Base-by-base conservation (phyloP, 345 rosid species). In the Carallia pectinifolia region DNA sequence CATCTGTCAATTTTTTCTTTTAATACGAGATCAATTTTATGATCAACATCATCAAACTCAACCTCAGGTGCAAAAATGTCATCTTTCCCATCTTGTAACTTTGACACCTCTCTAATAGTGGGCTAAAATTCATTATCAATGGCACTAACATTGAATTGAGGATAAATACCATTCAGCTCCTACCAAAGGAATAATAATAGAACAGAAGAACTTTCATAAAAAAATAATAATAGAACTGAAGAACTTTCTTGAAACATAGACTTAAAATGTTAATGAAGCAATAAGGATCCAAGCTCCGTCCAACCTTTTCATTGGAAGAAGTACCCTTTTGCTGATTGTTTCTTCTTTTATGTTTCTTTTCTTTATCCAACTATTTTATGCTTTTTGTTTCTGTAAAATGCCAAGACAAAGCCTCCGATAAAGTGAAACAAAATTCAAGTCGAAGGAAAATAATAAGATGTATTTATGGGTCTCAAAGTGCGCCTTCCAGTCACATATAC, bases 361-460 rank as follows among this genome's bases (percentile, higher is more conserved):
- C 71, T 29, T 62, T 71, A 71, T 71, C 67, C 33, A 70, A 71
- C 34, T 65, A 30, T 77, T 67, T 67, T 29, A 56, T 54, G 29
- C 60, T 69, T 56, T 62, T 71, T 33, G 73, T 47, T 56, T 66
- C 80, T 77, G 73, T 33, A 16, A 71, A 71, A 63, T 38, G 63
- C 6, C 52, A 54, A 67, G 61, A 40, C 73, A 76, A 61, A 61
- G 75, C 71, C 78, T 66, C 71, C 68, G 69, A 61, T 74, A 75
- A 78, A 76, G 74, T 78, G 73, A 74, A 78, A 80, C 77, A 79
- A 68, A 44, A 74, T 79, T 68, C 36, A 75, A 61, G 65, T 70
- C 71, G 64, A 23, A 23, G 23, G 23, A 23, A 23, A 23, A 23
- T 23, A 23, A 23, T 23, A 23, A 23, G 23, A 23, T 23, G 23